These are phyloP conservation scores for Centrapalus pauciflorus DNA, from an alignment of 129 eudicot genomes.

Conservation along the genomic window DNA sequence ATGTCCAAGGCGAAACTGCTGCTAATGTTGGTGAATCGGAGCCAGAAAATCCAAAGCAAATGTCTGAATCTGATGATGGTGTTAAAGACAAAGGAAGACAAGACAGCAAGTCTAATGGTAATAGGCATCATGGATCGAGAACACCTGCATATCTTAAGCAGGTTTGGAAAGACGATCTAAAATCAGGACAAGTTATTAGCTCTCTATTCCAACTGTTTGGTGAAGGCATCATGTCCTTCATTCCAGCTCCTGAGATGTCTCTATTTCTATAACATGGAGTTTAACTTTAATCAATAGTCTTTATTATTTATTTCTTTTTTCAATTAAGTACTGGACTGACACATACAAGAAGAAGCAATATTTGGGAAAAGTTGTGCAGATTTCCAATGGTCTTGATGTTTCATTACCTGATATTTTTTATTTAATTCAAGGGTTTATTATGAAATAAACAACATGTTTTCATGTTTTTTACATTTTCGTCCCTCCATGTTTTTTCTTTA, in stretches of 20 bases:
- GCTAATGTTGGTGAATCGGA: conserved; percentile 21
- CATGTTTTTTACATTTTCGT: too few species aligned
- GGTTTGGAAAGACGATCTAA: conserved; percentile 68
- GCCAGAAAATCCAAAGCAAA: conserved; percentile 26
- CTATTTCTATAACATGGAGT: conserved; percentile 39
- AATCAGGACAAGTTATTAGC: conserved; percentile 49
- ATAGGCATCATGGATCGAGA: conserved; percentile 16
- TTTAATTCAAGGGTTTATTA: too few species aligned
- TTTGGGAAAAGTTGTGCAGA: too few species aligned
- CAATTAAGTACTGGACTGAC: too few species aligned
- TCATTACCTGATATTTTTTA: too few species aligned
- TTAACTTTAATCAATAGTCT: too few species aligned
- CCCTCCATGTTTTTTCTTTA: too few species aligned
- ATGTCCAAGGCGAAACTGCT: conserved; percentile 11
- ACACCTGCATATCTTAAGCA: conserved; percentile 48
- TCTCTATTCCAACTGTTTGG: conserved; percentile 51
- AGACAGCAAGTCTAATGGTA: conserved; percentile 5
- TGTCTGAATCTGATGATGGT: not conserved
- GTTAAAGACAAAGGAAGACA: conserved; percentile 2
- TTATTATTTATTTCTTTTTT: too few species aligned
- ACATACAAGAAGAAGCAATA: too few species aligned
- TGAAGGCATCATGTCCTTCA: conserved; percentile 58
- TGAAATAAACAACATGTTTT: too few species aligned
- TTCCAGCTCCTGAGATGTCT: conserved; percentile 62
- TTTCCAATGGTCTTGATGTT: too few species aligned